Evolutionary conservation across 371 early-diverging fungal species (phyloP), one percentile per base, ranked within the genome.

Genomic region (Cokeromyces recurvatus): DNA sequence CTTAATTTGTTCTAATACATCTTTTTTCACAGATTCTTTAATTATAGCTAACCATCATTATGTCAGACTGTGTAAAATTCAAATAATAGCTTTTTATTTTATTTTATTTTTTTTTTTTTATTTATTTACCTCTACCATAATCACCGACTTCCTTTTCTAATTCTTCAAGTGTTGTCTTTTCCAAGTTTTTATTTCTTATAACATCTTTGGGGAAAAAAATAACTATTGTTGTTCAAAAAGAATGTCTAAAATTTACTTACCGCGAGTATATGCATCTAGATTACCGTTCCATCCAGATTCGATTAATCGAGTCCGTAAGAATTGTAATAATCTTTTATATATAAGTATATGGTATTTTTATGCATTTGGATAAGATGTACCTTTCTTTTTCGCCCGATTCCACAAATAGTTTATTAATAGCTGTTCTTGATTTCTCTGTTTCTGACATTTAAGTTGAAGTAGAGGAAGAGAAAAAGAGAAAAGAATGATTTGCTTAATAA

Each of bases 251-350:
- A 11, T 12, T n/a, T 22, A 4, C n/a, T 21, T 53, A 62, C 66
- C 66, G 29, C 56, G 51, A 32, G 55, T 55, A 19, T 66, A 49
- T 9, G 66, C 62, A 43, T 62, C 49, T 1, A 66, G 29, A 9
- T 23, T 43, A 22, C 62, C 66, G 32, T 55, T 66, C 66, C 66
- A 66, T 0, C 62, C 66, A 38, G 55, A 45, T 35, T 66, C 66
- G 6, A 39, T 27, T 40, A 66, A 49, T 15, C 59, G 56, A 11
- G 31, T 12, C 24, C 51, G 47, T 10, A 66, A 34, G 6, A 55
- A 21, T 40, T 55, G 43, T 11, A 66, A 21, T 21, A 66, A 38
- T 37, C 66, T 34, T 11, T 27, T 10, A 12, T 23, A 38, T 20
- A 39, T 27, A 48, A 25, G 8, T 43, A 10, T 19, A 3, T 14